Base-by-base conservation (phyloP, 495 filamentous ascomycete genomes). In the Bombardia bombarda region DNA sequence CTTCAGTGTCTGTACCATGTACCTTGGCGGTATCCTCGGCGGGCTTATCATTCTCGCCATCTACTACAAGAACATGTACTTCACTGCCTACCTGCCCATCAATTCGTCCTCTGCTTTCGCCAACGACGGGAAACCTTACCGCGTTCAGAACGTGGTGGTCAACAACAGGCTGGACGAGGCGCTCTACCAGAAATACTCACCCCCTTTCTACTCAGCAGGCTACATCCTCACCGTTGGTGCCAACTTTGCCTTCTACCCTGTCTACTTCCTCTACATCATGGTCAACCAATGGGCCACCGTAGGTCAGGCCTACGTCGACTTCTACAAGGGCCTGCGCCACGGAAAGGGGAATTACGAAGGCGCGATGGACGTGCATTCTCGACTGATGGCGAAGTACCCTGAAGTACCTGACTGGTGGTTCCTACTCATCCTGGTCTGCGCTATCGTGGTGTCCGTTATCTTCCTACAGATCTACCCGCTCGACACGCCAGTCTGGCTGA, bases 381-480 rank as follows among this genome's bases (percentile, higher is more conserved):
- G 73, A 6, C 65, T 82, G 16, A 82, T 83, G 79, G 24, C 58
- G 0, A 68, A 67, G 2, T 84, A 78, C 57, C 65, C 69, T 44
- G 61, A 72, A 6, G 77, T 74, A 3, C 80, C 80, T 0, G 57
- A 78, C 18, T 81, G 78, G 78, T 83, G 79, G 79, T 82, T 79
- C 45, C 62, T 50, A 0, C 43, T 52, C 1, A 55, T 79, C 12
- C 55, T 71, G 4, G 20, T 77, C 2, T 40, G 56, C 20, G 75
- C 76, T 58, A 55, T 75, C 10, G 70, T 53, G 1, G 61, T 83
- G 3, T 65, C 66, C 0, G 57, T 81, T 10, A 72, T 72, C 8
- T 68, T 75, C 7, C 53, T 66, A 3, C 57, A 65, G 10, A 74
- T 69, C 22, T 83, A 72, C 40, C 66, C 55, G 7, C 44, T 60